phyloP scores from a whole-genome alignment of 306 rosid species.

The Macrotyloma uniflorum region DNA sequence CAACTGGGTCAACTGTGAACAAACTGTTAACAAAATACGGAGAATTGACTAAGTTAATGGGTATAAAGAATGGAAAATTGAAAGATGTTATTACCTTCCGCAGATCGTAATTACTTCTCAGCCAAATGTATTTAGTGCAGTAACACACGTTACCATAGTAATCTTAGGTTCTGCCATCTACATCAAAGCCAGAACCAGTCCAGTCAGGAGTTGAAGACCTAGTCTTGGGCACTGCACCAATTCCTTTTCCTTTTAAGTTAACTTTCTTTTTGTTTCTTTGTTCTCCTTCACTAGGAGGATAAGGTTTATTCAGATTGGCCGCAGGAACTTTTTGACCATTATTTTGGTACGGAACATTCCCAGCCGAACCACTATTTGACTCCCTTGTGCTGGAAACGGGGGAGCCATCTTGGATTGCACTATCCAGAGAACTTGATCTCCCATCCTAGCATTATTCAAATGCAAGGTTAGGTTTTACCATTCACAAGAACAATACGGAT shows the following conservation, averaged over 20 bases:
- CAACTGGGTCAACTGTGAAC: no score
- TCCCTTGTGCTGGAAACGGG: slow-evolving; percentile 50
- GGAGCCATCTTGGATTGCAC: slow-evolving; percentile 47
- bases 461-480: slow-evolving; percentile 19
- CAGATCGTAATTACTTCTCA: slow-evolving; percentile 22
- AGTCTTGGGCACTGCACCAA: slow-evolving; percentile 76
- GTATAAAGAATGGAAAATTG: slow-evolving; percentile 23
- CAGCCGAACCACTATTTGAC: slow-evolving; percentile 43
- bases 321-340: slow-evolving; percentile 45
- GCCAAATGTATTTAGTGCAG: slow-evolving; percentile 29
- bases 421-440: slow-evolving; percentile 46
- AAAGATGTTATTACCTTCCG: slow-evolving; percentile 38
- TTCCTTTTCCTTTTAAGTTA: slow-evolving; percentile 82
- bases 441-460: slow-evolving; percentile 60
- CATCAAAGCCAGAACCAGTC: slow-evolving; percentile 95
- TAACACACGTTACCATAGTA: slow-evolving; percentile 20
- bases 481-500: background rate
- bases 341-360: slow-evolving; percentile 46
- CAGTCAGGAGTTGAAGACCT: slow-evolving; percentile 74
- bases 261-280: slow-evolving; percentile 75
- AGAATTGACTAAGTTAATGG: slow-evolving; percentile 10
- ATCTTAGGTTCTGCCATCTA: slow-evolving; percentile 60
- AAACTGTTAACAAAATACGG: background rate
- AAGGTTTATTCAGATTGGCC: slow-evolving; percentile 52
- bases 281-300: slow-evolving; percentile 56